Conservation (phyloP, 78 protist species). For the Emiliania huxleyi region DNA sequence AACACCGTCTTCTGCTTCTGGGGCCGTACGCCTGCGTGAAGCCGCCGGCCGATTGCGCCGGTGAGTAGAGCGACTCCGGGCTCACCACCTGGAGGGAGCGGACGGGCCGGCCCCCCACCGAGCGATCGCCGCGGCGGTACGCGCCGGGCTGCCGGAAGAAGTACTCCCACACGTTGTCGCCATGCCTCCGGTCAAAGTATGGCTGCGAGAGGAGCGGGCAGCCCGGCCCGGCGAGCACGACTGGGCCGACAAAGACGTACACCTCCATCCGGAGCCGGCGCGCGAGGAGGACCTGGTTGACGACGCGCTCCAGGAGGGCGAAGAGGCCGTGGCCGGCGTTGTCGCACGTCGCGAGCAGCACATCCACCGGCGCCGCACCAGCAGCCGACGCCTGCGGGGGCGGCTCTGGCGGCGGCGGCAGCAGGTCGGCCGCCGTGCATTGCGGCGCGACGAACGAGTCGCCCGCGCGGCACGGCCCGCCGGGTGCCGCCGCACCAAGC, state of each 20-base stretch:
- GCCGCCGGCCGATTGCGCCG: neutral
- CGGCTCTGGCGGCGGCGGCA: too few species aligned
- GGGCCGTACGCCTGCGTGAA: neutral
- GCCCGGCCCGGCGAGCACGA: neutral
- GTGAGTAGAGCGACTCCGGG: neutral
- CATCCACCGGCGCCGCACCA: too few species aligned
- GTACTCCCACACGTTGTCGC: neutral
- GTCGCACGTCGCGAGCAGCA: neutral
- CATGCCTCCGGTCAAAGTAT: neutral
- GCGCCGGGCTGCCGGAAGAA: neutral
- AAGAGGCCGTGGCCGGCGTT: neutral
- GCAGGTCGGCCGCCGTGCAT: too few species aligned
- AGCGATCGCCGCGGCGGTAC: neutral
- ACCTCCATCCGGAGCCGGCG: neutral
- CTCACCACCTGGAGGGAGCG: neutral
- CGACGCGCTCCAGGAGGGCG: neutral
- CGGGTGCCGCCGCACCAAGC: too few species aligned
- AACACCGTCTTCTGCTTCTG: too few species aligned
- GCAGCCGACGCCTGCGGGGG: too few species aligned
- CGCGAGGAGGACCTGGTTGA: neutral
- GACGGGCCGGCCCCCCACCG: neutral
- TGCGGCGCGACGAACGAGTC: too few species aligned
- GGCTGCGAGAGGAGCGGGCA: neutral
- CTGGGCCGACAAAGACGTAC: neutral
- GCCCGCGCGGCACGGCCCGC: too few species aligned